Evolutionary conservation across 805 yeast genomes (phyloP), one percentile per base, ranked within the genome.

Genomic region (Pichia sporocuriosa): DNA sequence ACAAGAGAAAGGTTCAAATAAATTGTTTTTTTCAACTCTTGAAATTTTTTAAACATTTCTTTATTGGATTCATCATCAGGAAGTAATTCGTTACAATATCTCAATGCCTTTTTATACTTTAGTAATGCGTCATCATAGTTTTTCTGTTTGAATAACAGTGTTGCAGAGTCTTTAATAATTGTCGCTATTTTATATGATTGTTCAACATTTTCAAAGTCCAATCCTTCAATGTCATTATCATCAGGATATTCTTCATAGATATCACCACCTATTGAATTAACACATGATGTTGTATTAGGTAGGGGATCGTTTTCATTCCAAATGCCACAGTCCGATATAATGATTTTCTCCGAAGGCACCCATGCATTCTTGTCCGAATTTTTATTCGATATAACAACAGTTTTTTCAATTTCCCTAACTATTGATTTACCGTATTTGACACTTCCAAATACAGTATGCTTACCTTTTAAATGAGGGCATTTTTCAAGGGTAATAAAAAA

Each of bases 231-330:
- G 3, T 55, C 64, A 50, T 83, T 86, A 57, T 84, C 94, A 45
- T 79, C 88, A 0, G 93, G 94, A 50, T 69, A 76, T 57, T 84
- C 93, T 59, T 84, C 93, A 52, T 70, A 84, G 0, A 74, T 57
- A 52, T 84, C 94, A 7, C 85, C 86, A 1, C 82, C 87, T 7
- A 78, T 65, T 0, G 63, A 54, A 45, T 73, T 75, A 50, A 76
- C 75, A 36, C 82, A 72, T 0, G 88, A 84, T 51, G 79, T 78
- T 51, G 53, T 73, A 2, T 80, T 67, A 0, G 90, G 90, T 3
- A 79, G 57, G 0, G 57, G 68, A 65, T 73, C 71, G 6, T 51
- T 52, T 8, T 67, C 70, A 6, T 59, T 48, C 89, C 90, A 84
- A 28, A 52, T 62, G 1, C 93, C 94, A 61, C 85, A 76, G 32